A percentile compares a stretch with the other conserved stretches of the same genome.
Conservation (phyloP, 768 basidiomycete genomes). For the Megacollybia marginata region DNA sequence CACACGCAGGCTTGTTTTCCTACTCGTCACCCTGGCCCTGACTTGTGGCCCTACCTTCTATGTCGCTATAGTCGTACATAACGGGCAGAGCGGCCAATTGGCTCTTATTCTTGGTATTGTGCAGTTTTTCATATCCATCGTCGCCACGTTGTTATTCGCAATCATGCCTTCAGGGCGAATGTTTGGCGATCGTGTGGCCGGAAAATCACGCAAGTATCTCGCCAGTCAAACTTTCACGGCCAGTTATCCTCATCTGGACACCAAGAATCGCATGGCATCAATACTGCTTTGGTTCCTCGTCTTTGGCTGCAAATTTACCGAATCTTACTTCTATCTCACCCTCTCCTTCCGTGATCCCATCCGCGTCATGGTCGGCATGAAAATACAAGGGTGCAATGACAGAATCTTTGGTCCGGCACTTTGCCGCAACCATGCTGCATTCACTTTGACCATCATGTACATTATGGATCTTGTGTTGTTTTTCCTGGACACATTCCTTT, state of each 20-base stretch:
- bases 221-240: constrained; percentile 99
- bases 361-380: constrained; percentile 93
- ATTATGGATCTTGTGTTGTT: constrained; percentile 96
- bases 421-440: constrained; percentile 90
- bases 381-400: constrained; percentile 85
- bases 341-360: constrained; percentile 92
- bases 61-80: constrained; percentile 77
- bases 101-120: constrained; percentile 92
- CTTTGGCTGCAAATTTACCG: constrained; percentile 93
- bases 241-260: constrained; percentile 71
- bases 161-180: constrained; percentile 94
- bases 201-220: constrained; percentile 94
- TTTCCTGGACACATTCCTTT: constrained; percentile 99
- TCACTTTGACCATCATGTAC: constrained; percentile 96
- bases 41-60: constrained; percentile 95
- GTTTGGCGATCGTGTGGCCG: constrained; percentile 97
- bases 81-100: constrained; percentile 56
- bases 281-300: constrained; percentile 83
- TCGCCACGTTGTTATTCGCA: constrained; percentile 81
- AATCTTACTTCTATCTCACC: constrained; percentile 98
- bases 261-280: constrained; percentile 67
- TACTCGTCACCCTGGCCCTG: constrained; percentile 82
- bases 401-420: constrained; percentile 77
- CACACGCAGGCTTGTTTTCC: constrained; percentile 83
- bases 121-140: constrained; percentile 90